Evolutionary conservation across 192 early-diverging fungal genomes (phyloP), one percentile per base, ranked within the genome.

Genomic region (Mortierella claussenii): DNA sequence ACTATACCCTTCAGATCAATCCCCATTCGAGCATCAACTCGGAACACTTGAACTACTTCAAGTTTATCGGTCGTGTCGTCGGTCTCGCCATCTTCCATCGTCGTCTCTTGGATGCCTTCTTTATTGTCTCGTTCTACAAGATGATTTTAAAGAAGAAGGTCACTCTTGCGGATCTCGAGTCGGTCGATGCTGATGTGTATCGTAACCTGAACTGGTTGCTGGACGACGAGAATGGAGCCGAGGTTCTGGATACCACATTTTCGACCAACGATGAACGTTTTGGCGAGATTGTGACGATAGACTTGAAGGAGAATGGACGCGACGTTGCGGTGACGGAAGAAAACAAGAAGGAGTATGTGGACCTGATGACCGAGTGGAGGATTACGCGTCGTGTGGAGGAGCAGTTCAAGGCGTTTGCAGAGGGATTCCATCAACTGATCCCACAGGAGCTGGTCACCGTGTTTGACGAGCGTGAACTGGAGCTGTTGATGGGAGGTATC

Each of bases 1-100:
- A 93, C 70, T 99, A 99, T 83, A 99, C 97, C 42, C 87, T 99
- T 46, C 96, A 99, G 79, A 96, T 99, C 80, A 99, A 96, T 82
- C 95, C 96, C 27, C 89, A 97, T 80, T 96, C 94, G 11, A 90
- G 84, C 47, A 89, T 99, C 62, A 97, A 99, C 74, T 94, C 97
- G 31, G 96, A 99, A 68, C 97, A 99, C 86, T 85, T 99, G 51
- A 96, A 96, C 80, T 97, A 97, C 85, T 99, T 97, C 84, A 92
- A 92, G 80, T 99, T 99, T 67, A 99, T 99, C 78, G 97, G 97
- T 6, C 95, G 97, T 52, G 91, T 96, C 24, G 92, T 97, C 69
- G 97, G 97, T 9, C 81, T 99, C 68, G 92, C 96, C 9, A 95
- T 99, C 40, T 97, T 98, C 90, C 97, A 99, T 82, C 94, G 96